Base-by-base conservation (phyloP, 495 filamentous ascomycete genomes). In the Xylaria castorea region DNA sequence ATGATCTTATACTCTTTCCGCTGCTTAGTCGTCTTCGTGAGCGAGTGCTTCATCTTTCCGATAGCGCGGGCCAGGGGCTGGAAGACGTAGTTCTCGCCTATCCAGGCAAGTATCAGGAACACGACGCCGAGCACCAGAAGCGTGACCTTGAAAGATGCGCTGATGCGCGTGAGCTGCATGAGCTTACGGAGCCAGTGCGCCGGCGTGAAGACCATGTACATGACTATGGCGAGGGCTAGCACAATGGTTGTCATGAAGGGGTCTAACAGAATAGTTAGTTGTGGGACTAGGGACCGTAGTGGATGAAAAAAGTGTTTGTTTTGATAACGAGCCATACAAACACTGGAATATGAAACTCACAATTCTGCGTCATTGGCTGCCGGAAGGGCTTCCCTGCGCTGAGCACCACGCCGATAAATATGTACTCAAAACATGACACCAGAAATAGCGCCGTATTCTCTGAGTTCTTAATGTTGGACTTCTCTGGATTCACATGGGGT, bases 341-440 rank as follows among this genome's bases (percentile, higher is more conserved):
- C 25, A 34, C 27, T 38, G 34, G 48, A 42, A 1, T 60, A 74
- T 89, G 57, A 7, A 60, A 75, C 91, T 82, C 80, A 94, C 93
- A 86, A 80, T 98, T 99, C 55, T 90, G 84, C 30, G 83, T 83
- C 87, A 97, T 94, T 12, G 90, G 84, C 76, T 94, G 92, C 63
- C 97, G 86, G 81, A 97, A 99, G 11, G 97, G 97, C 22, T 89
- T 88, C 7, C 97, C 97, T 55, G 95, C 93, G 75, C 92, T 97
- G 18, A 98, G 85, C 18, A 98, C 92, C 69, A 98, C 86, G 18
- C 92, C 97, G 1, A 93, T 89, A 44, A 97, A 85, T 51, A 96
- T 95, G 81, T 99, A 99, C 80, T 98, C 95, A 77, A 93, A 98
- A 75, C 93, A 97, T 1, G 93, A 97, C 30, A 94, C 83, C 58